Base-by-base conservation (phyloP, 2,329 filamentous ascomycete genomes). In the Trichoderma sp. region DNA sequence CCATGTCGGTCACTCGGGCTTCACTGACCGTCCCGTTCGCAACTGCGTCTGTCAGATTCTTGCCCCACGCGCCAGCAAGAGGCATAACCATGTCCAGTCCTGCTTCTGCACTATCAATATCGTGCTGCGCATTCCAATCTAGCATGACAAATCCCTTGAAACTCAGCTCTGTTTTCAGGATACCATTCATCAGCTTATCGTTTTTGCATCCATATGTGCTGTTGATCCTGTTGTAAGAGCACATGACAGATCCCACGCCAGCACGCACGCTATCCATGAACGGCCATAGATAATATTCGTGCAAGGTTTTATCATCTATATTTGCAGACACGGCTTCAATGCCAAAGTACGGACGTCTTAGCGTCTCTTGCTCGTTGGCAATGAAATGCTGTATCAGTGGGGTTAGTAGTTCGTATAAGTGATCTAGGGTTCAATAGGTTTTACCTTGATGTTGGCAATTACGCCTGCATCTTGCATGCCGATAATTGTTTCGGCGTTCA, bases 401-500 rank as follows among this genome's bases (percentile, higher is more conserved):
- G 31, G 8, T 62, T 21, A 63, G 49, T 52, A 21, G 19, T 27
- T 8, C 5, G 16, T 13, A 16, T 21, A 5, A 2, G 10, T 5
- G 4, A 0, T 40, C 21, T 13, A 8, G 2, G 0, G n/a, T 8
- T 33, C 40, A n/a, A 19, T 21, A 0, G 13, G 27, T 4, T 1
- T 35, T 47, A 83, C 82, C 78, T 87, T 95, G 83, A 83, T 89
- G 81, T 89, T 92, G 68, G 93, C 92, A 77, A 96, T 91, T 47
- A 95, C 89, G 74, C 92, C 92, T 3, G 89, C 89, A 74, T 90
- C 88, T 76, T 96, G 92, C 64, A 93, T 92, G 35, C 92, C 92
- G 71, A 87, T 84, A 73, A 95, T 87, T 1, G 91, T 91, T 74
- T 92, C 86, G n/a, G 87, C 87, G 70, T 91, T 90, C 68, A 92